Base-by-base conservation (phyloP, 192 early-diverging fungal genomes). In the Backusella sp. region DNA sequence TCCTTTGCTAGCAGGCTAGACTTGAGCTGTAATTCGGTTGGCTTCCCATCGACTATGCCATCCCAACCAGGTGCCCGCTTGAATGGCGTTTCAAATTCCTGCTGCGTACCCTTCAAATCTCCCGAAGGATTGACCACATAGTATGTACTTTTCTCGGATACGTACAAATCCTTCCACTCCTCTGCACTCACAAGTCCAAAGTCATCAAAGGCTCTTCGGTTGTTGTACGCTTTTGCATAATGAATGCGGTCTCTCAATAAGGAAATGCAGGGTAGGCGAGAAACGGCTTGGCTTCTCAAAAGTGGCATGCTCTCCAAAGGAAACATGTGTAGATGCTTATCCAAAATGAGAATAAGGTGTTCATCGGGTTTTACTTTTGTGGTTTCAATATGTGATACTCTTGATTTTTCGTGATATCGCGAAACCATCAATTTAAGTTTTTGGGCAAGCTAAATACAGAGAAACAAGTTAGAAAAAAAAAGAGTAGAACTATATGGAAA, bases 41-140 rank as follows among this genome's bases (percentile, higher is more conserved):
- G 98, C 6, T 84, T 78, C 1, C 85, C 76, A 0, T 93, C 92
- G 56, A 92, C 83, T 6, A 92, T 68, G 1, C 97, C 97, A 17
- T 86, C 76, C 96, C 95, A 99, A 3, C 72, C 74, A 7, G 53
- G 37, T 34, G 80, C 74, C 0, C 76, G 84, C 65, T 87, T 37
- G 21, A 95, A 80, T 53, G 82, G 76, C 7, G 72, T 28, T 73
- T 88, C 84, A 85, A 98, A 98, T 71, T 88, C 87, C 1, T 86
- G 71, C 80, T 98, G 92, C 1, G 98, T 99, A 59, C 87, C 85
- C 52, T 80, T 83, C 73, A 99, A 80, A 77, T 99, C 96, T 19
- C 91, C 92, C 26, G 87, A 90, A 1, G 98, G 98, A 84, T 99
- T 99, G 21, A 99, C 83, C 17, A 99, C 82, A 79, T 96, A 99